phyloP scores from a whole-genome alignment of 208 protist genomes.

The Crithidia mellificae region DNA sequence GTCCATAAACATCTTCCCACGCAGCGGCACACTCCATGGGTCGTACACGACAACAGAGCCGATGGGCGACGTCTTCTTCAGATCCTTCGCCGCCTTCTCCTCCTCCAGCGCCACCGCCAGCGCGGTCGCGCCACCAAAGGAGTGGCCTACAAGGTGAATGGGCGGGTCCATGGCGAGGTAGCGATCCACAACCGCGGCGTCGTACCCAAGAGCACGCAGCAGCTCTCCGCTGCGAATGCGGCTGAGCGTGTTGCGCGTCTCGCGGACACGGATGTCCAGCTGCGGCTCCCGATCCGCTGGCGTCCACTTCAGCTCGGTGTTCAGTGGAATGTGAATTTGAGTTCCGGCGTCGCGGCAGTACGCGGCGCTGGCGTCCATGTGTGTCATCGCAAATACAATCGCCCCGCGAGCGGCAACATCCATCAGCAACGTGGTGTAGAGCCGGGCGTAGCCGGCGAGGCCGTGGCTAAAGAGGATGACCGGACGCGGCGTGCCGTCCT shows the following conservation, averaged over 20 bases:
- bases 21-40: conserved; percentile 69
- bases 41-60: conserved; percentile 53
- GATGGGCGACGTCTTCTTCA: conserved; percentile 14
- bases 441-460: conserved; percentile 53
- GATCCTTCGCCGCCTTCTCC: conserved; percentile 11
- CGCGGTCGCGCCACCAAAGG: conserved; percentile 79
- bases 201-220: conserved; percentile 40
- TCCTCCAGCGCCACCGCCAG: conserved; percentile 53
- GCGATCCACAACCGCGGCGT: conserved; percentile 26
- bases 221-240: conserved; percentile 40
- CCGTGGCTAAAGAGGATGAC: conserved; percentile 85
- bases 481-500: conserved; percentile 39
- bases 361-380: conserved; percentile 79
- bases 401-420: conserved; percentile 73
- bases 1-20: conserved; percentile 43
- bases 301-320: conserved; percentile 43
- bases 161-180: conserved; percentile 27
- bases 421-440: conserved; percentile 73
- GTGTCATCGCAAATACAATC: conserved; percentile 67
- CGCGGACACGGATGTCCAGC: conserved; percentile 52
- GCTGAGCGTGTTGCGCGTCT: conserved; percentile 44
- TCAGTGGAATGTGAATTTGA: conserved; percentile 29
- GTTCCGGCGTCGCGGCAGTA: conserved; percentile 63
- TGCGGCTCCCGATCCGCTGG: conserved; percentile 52
- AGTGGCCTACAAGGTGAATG: conserved; percentile 74